Percentiles rank a stretch among this genome's conserved stretches.
These are phyloP conservation scores for Botrytis fragariae DNA, from an alignment of 2,329 filamentous ascomycete genomes.

Conservation along the genomic window DNA sequence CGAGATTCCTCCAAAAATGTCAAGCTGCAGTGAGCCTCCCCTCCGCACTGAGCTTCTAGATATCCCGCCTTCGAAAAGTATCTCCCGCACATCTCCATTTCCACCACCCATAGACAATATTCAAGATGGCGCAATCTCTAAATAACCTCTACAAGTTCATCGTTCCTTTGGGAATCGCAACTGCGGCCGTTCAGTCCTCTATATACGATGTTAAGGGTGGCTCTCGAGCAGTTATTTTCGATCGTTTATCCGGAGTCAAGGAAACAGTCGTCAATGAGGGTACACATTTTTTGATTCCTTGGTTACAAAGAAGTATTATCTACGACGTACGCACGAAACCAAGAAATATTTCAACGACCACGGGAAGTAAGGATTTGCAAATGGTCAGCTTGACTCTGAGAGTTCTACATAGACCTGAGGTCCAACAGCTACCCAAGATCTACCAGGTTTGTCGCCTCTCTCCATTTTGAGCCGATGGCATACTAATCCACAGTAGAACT, in stretches of 20 bases:
- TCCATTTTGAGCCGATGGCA: neutral
- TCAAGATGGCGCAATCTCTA: slow-evolving; percentile 52
- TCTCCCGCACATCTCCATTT: slow-evolving; percentile 20
- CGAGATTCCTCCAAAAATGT: slow-evolving; percentile 33
- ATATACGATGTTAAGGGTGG: slow-evolving; percentile 98
- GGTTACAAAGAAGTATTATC: slow-evolving; percentile 90
- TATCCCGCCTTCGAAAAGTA: slow-evolving; percentile 19
- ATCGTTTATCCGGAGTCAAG: slow-evolving; percentile 87
- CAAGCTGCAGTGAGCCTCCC: slow-evolving; percentile 18
- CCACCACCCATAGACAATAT: slow-evolving; percentile 12
- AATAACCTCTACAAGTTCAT: slow-evolving; percentile 64
- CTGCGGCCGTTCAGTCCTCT: slow-evolving; percentile 69
- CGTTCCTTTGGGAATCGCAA: slow-evolving; percentile 69
- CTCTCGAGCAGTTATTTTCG: slow-evolving; percentile 95
- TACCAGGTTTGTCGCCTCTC: slow-evolving; percentile 73
- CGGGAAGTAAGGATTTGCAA: slow-evolving; percentile 97
- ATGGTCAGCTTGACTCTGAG: slow-evolving; percentile 98
- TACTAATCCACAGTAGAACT: slow-evolving; percentile 59
- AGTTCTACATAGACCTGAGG: slow-evolving; percentile 91
- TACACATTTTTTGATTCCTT: slow-evolving; percentile 93
- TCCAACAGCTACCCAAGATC: slow-evolving; percentile 90
- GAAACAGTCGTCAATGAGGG: slow-evolving; percentile 91
- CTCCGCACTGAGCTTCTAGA: slow-evolving; percentile 17
- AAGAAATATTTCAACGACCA: slow-evolving; percentile 95
- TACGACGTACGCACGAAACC: slow-evolving; percentile 98